These are phyloP conservation scores for Paramecium caudatum DNA, from an alignment of 73 alveolate species.

Conservation along the genomic window DNA sequence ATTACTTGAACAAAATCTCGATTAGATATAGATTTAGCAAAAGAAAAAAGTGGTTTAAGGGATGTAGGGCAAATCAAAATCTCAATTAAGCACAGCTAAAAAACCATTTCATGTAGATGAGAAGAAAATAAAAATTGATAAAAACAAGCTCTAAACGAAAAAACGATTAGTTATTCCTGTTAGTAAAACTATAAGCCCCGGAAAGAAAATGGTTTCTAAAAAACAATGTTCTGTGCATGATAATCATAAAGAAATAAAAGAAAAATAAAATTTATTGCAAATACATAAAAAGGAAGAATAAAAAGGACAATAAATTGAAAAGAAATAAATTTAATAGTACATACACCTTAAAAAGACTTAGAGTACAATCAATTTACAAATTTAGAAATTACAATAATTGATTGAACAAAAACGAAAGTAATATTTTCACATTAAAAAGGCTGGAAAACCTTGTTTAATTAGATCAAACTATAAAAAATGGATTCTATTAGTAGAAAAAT, in stretches of 20 bases:
- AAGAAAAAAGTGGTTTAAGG: slow-evolving; percentile 35
- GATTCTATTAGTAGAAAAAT: not conserved
- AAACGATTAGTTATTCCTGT: not conserved
- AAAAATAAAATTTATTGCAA: not conserved
- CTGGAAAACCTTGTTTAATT: not conserved
- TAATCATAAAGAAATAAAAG: not conserved
- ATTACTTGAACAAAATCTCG: slow-evolving; percentile 16
- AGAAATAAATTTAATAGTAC: not conserved
- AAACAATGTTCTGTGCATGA: no score
- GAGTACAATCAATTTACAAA: not conserved
- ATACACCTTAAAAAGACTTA: not conserved
- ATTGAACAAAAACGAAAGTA: slow-evolving; percentile 14
- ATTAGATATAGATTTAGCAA: not conserved
- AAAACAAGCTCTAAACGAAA: not conserved
- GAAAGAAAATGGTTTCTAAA: not conserved
- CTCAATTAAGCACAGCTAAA: not conserved
- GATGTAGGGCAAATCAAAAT: slow-evolving; percentile 40
- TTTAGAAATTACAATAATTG: not conserved
- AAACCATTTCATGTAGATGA: not conserved
- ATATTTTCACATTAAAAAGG: not conserved
- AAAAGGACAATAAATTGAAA: not conserved
- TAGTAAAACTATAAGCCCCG: not conserved
- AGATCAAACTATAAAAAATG: not conserved
- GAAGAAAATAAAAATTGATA: not conserved
- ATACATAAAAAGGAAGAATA: slow-evolving; percentile 5